phyloP scores from a whole-genome alignment of 2,329 filamentous ascomycete genomes.

The Graphiopsis chlorocephala region DNA sequence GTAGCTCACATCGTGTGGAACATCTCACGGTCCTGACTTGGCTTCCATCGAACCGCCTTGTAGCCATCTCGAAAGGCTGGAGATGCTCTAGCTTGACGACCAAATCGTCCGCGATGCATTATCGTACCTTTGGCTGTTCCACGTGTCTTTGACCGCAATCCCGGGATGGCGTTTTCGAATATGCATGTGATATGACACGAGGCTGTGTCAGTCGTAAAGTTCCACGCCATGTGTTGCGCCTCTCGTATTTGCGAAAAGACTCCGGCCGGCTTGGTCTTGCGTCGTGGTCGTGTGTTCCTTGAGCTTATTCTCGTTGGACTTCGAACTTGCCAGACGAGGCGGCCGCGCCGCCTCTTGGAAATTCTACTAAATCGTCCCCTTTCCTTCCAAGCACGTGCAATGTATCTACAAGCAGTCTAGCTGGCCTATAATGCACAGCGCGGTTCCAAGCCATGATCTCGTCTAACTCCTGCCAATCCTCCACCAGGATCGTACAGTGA shows the following conservation, averaged over 20 bases:
- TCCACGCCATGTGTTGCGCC: neutral
- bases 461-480: neutral
- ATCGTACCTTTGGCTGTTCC: neutral
- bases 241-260: neutral
- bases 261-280: neutral
- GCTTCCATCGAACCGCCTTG: neutral
- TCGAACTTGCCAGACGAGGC: neutral
- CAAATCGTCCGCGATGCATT: neutral
- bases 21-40: neutral
- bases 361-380: neutral
- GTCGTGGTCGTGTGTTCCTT: neutral
- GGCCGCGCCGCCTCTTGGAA: conserved; percentile 1
- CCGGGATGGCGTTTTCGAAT: neutral
- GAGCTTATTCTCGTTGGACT: neutral
- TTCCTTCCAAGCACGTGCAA: neutral
- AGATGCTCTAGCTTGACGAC: neutral
- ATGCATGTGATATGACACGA: neutral
- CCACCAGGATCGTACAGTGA: neutral
- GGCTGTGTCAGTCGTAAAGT: neutral
- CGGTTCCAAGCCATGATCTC: neutral
- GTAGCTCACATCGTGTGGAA: neutral
- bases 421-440: neutral
- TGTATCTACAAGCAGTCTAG: neutral
- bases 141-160: neutral
- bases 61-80: neutral